Evolutionary conservation across 2,329 filamentous ascomycete species (phyloP), one percentile per base, ranked within the genome.

Genomic region (Calonectria pauciramosa): DNA sequence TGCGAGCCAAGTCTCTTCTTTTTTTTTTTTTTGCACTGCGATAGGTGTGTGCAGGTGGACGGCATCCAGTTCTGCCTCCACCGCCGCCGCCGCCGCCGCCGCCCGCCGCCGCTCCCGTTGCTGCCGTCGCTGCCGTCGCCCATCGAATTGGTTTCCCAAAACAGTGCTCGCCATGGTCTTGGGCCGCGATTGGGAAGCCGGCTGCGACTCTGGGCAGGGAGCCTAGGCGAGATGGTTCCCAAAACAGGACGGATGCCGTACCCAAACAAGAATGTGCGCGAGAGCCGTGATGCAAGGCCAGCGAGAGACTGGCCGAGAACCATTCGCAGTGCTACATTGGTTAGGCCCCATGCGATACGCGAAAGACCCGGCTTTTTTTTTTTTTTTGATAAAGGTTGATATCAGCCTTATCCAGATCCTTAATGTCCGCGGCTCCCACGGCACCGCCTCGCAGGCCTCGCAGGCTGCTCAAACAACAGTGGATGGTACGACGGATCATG

Each of bases 1-100:
- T 89, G 26, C 2, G 18, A 7, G 7, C 88, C 85, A n/a, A 96
- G 89, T n/a, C n/a, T n/a, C n/a, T n/a, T n/a, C n/a, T 1, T 94
- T 97, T 2, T 91, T 6, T 89, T 74, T 92, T 89, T 10, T 89
- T 74, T 92, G 88, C 0, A 93, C 94, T 7, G 93, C 89, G 30
- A 98, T 84, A 18, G 98, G 89, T 36, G 93, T 1, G 94, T 94
- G 76, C 91, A 91, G 84, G 92, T 91, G 84, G 96, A 97, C 2
- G 90, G 91, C 54, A 96, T 88, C 81, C 87, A 90, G 44, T 32
- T 88, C 86, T 16, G 23, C n/a, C 34, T 28, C 13, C 38, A 6
- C 38, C 6, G 20, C 16, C 56, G n/a, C 32, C n/a, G 34, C 34
- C 34, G 36, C 56, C n/a, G 56, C 34, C n/a, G 54, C 11, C 20